Evolutionary conservation across 495 filamentous ascomycete genomes (phyloP), one percentile per base, ranked within the genome.

Genomic region (Cladorrhinum samala): DNA sequence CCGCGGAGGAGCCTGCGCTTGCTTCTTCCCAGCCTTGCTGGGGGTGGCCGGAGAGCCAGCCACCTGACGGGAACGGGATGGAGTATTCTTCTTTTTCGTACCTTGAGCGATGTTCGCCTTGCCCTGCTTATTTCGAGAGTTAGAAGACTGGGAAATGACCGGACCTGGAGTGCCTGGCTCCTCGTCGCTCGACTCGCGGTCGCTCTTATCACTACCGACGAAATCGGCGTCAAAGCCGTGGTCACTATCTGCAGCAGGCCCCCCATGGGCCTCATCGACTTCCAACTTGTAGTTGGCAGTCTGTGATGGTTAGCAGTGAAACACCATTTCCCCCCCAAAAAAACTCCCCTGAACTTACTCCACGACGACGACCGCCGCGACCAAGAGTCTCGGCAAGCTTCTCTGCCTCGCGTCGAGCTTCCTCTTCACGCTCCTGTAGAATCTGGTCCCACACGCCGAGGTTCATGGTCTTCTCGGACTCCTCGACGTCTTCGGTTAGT

Each of bases 401-500:
- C 25, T 79, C 79, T 2, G 79, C 79, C 56, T 94, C 88, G 53
- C 76, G 76, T 3, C 77, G 74, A 0, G 90, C 91, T 30, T 84
- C 82, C 44, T 79, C 82, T 59, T 95, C 89, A 21, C 93, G 86
- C 62, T 92, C 77, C 44, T 82, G 77, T 16, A 98, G 75, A 42
- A 98, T 93, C 54, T 84, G 82, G 21, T 94, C 90, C 93, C 93
- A 98, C 1, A 93, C 79, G 18, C 78, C 80, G n/a, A 75, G 67
- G 63, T 83, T 83, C 7, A 67, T 57, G 9, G 79, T 74, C 1
- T 75, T 73, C 30, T 83, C 79, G 1, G 83, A 47, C 46, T 49
- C 78, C 25, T 80, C 62, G 11, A 87, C 60, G 2, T 79, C 85
- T 16, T 82, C 80, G 0, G 88, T 64, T n/a, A 77, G 68, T 4